These are phyloP conservation scores for Termitomyces sp. DNA, from an alignment of 768 basidiomycete genomes.

Conservation along the genomic window DNA sequence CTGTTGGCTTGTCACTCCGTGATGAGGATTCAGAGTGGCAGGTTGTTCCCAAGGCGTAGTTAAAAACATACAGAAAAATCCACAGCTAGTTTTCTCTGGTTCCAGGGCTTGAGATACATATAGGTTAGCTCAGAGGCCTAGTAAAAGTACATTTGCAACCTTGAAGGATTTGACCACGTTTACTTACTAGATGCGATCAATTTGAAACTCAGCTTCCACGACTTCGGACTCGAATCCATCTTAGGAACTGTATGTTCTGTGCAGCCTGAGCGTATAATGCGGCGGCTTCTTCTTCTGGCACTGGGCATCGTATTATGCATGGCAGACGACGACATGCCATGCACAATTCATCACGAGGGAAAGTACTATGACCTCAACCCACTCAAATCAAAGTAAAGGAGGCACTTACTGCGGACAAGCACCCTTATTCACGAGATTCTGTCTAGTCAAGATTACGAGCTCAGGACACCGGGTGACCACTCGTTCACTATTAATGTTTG, in stretches of 20 bases:
- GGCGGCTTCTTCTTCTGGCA: neutral
- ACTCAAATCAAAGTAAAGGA: conserved; percentile 47
- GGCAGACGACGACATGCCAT: conserved; percentile 48
- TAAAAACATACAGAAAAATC: neutral
- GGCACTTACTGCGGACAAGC: neutral
- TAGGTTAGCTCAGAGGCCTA: too few species aligned
- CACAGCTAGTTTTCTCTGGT: neutral
- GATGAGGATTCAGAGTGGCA: neutral
- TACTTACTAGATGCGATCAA: neutral
- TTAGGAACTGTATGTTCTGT: too few species aligned
- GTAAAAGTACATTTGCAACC: too few species aligned
- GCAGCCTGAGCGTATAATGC: neutral
- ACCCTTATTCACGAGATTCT: conserved; percentile 3
- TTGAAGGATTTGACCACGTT: neutral
- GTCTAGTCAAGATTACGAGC: conserved; percentile 58
- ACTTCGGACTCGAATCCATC: too few species aligned
- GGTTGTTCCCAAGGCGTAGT: neutral
- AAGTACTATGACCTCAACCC: conserved; percentile 65
- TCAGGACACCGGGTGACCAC: conserved; percentile 41
- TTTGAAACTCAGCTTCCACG: neutral
- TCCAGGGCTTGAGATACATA: neutral
- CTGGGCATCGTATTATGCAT: neutral
- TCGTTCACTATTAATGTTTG: conserved; percentile 62
- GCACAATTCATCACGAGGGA: conserved; percentile 49
- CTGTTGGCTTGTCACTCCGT: neutral